phyloP scores from a whole-genome alignment of 108 stramenopile species.

The Fragilariopsis cylindrus region DNA sequence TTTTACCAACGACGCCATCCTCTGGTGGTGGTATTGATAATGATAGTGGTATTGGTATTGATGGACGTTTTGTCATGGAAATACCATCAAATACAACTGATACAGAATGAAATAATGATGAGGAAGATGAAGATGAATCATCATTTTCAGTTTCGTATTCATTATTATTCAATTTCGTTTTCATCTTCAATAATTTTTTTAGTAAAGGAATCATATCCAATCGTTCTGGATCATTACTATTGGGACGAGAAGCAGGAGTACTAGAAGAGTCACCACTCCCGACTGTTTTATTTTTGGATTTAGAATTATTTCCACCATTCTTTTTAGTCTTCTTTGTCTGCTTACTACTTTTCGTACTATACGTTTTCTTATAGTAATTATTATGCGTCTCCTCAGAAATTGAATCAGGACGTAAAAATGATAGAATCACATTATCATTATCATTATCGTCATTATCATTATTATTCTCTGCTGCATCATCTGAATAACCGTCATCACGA shows the following conservation, averaged over 20 bases:
- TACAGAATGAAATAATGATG: background rate
- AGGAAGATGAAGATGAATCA: background rate
- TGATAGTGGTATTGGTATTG: background rate
- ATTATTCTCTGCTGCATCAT: background rate
- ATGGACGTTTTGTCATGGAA: conserved; percentile 7
- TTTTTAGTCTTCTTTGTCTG: background rate
- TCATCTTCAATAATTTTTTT: background rate
- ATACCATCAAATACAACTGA: conserved; percentile 11
- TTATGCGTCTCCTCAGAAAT: background rate
- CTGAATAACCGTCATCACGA: background rate
- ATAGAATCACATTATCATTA: background rate
- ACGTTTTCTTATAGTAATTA: background rate
- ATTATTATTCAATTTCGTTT: background rate
- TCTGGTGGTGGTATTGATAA: no score
- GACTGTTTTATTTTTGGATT: background rate
- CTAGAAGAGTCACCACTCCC: background rate
- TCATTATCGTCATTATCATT: background rate
- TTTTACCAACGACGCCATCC: no score
- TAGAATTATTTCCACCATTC: background rate
- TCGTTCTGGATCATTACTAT: background rate
- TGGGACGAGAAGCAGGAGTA: no score
- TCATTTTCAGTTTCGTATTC: background rate
- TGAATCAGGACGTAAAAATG: background rate
- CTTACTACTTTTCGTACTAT: background rate
- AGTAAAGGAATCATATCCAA: conserved; percentile 12